Evolutionary conservation across 768 basidiomycete genomes (phyloP).

Genomic region (Hirschioporus abietinus): DNA sequence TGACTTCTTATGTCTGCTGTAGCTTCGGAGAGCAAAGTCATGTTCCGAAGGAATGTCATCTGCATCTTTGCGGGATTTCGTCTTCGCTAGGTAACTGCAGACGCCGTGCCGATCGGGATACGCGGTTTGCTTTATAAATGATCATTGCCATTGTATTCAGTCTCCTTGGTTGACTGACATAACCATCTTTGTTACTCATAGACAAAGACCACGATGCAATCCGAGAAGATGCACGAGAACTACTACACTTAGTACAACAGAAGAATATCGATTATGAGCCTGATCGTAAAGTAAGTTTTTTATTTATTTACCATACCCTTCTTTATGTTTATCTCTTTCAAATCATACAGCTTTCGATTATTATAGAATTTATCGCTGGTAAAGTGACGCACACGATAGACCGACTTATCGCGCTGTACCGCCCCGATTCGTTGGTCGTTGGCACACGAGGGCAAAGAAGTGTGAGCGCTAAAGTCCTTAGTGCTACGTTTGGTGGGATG

Average conservation of each 20-base stretch:
- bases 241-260: slow-evolving; percentile 76
- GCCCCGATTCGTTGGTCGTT: slow-evolving; percentile 89
- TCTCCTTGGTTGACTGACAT: not conserved
- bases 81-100: not conserved
- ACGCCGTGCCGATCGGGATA: not conserved
- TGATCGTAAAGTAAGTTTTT: slow-evolving; percentile 56
- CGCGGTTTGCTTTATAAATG: not conserved
- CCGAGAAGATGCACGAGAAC: slow-evolving; percentile 79
- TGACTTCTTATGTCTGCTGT: not conserved
- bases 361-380: slow-evolving; percentile 93
- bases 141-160: not conserved
- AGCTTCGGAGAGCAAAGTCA: not conserved
- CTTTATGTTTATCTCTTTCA: slow-evolving; percentile 5
- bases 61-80: not conserved
- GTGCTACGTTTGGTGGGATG: slow-evolving; percentile 47
- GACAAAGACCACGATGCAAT: slow-evolving; percentile 74
- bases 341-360: slow-evolving; percentile 63
- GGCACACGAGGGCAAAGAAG: slow-evolving; percentile 75
- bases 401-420: slow-evolving; percentile 86
- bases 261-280: slow-evolving; percentile 75
- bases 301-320: slow-evolving; percentile 1
- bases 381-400: slow-evolving; percentile 86
- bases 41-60: not conserved
- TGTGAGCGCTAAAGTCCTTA: slow-evolving; percentile 44
- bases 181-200: slow-evolving; percentile 17